A percentile compares a stretch with the other conserved stretches of the same genome.
Conservation (phyloP, 1,139 yeast genomes). For the Suhomyces yuchorum region DNA sequence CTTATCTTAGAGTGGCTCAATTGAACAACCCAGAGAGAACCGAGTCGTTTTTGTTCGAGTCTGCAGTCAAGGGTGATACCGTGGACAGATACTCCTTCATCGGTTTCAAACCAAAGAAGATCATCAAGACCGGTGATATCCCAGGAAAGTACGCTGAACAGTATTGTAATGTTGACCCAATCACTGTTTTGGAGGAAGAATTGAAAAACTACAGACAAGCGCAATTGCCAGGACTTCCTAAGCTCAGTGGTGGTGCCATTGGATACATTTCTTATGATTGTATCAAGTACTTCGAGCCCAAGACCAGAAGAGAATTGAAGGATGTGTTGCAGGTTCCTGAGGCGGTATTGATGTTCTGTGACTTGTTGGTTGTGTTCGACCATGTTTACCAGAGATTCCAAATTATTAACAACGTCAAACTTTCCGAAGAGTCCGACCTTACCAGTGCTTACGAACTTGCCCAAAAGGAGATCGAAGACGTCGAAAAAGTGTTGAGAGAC, state of each 20-base stretch:
- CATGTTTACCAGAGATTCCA: slow-evolving; percentile 93
- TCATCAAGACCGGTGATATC: slow-evolving; percentile 75
- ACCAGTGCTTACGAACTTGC: slow-evolving; percentile 60
- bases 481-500: slow-evolving; percentile 51
- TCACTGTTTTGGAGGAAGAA: slow-evolving; percentile 71
- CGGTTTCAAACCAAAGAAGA: slow-evolving; percentile 80
- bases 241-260: slow-evolving; percentile 91
- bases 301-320: slow-evolving; percentile 68
- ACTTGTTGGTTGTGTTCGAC: slow-evolving; percentile 86
- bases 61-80: slow-evolving; percentile 86
- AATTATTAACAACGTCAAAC: slow-evolving; percentile 74
- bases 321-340: slow-evolving; percentile 88
- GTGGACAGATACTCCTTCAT: slow-evolving; percentile 89
- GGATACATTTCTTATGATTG: slow-evolving; percentile 97
- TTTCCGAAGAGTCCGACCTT: slow-evolving; percentile 44
- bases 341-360: slow-evolving; percentile 88
- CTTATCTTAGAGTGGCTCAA: slow-evolving; percentile 79
- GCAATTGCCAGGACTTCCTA: slow-evolving; percentile 77
- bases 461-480: slow-evolving; percentile 52
- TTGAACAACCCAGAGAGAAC: slow-evolving; percentile 61
- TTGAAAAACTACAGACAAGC: slow-evolving; percentile 66
- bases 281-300: slow-evolving; percentile 93
- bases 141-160: slow-evolving; percentile 34
- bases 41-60: slow-evolving; percentile 82
- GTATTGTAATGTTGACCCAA: slow-evolving; percentile 66